phyloP scores from a whole-genome alignment of 1,139 yeast genomes.

The Pneumocystis murina region DNA sequence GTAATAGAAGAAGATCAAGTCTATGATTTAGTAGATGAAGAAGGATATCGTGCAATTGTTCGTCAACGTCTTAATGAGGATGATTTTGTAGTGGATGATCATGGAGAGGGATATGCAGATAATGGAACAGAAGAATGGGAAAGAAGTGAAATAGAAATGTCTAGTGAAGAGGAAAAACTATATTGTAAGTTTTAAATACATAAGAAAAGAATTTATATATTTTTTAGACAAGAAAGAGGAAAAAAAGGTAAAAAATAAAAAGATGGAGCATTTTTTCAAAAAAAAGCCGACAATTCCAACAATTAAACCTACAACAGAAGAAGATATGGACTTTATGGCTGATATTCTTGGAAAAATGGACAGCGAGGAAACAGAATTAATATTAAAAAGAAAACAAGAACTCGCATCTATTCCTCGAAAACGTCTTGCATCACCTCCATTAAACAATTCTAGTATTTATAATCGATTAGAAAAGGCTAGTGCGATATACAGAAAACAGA shows the following conservation, averaged over 20 bases:
- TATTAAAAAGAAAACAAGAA: neutral
- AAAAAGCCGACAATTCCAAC: constrained; percentile 3
- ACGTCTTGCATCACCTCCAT: constrained; percentile 1
- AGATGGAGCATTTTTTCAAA: constrained; percentile 9
- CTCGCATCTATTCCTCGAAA: constrained; percentile 1
- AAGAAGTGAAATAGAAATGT: constrained; percentile 29
- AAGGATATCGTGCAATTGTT: constrained; percentile 57
- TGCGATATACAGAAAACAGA: constrained; percentile 1
- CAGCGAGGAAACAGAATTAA: neutral
- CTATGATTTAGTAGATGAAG: constrained; percentile 80
- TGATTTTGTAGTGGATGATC: constrained; percentile 87
- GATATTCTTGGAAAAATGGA: constrained; percentile 19
- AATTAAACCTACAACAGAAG: constrained; percentile 10
- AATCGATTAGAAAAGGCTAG: neutral
- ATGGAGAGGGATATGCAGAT: constrained; percentile 81
- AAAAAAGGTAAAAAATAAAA: constrained; percentile 4
- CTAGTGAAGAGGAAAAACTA: constrained; percentile 41
- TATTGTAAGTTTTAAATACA: constrained; percentile 17
- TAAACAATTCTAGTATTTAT: neutral
- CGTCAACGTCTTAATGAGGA: constrained; percentile 71
- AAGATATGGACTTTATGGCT: constrained; percentile 22
- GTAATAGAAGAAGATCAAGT: constrained; percentile 33
- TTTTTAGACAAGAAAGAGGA: constrained; percentile 6
- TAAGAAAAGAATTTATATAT: constrained; percentile 3
- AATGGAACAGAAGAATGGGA: constrained; percentile 88